A percentile compares a stretch with the other conserved stretches of the same genome.
Conservation (phyloP, 345 rosid genomes). For the Salix udensis region DNA sequence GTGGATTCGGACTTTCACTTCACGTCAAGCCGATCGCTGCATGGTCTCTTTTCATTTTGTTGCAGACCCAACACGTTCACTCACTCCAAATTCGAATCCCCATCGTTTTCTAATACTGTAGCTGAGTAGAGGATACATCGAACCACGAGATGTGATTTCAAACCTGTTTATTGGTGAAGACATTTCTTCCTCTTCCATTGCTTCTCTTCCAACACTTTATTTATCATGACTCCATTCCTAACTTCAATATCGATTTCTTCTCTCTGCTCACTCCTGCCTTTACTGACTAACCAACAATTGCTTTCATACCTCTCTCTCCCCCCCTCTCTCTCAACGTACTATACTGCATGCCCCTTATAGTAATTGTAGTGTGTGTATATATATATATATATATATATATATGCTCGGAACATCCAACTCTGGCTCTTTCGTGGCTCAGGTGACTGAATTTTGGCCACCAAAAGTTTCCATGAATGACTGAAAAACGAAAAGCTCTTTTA, state of each 20-base stretch:
- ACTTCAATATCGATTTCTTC: constrained; percentile 33
- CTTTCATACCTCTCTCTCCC: background rate
- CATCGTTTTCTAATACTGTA: constrained; percentile 36
- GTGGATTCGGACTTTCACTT: constrained; percentile 13
- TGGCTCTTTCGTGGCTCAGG: constrained; percentile 39
- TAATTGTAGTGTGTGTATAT: background rate
- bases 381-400: background rate
- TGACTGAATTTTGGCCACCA: constrained; percentile 40
- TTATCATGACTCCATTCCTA: constrained; percentile 22
- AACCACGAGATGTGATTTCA: constrained; percentile 45
- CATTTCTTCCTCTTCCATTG: constrained; percentile 23
- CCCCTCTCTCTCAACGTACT: too few relatives aligned
- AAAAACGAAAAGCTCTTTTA: constrained; percentile 21
- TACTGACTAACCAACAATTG: constrained; percentile 27
- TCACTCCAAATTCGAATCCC: constrained; percentile 38
- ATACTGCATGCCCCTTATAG: background rate
- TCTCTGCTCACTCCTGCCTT: constrained; percentile 24
- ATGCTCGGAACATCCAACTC: constrained; percentile 32
- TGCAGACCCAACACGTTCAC: constrained; percentile 24
- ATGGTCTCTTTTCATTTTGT: constrained; percentile 29
- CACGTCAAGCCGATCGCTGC: constrained; percentile 39
- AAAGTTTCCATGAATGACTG: constrained; percentile 40
- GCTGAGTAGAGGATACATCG: constrained; percentile 41
- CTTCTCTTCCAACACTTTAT: constrained; percentile 1
- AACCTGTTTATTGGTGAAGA: constrained; percentile 39